Base-by-base conservation (phyloP, 768 basidiomycete species). In the Mycena rosella region DNA sequence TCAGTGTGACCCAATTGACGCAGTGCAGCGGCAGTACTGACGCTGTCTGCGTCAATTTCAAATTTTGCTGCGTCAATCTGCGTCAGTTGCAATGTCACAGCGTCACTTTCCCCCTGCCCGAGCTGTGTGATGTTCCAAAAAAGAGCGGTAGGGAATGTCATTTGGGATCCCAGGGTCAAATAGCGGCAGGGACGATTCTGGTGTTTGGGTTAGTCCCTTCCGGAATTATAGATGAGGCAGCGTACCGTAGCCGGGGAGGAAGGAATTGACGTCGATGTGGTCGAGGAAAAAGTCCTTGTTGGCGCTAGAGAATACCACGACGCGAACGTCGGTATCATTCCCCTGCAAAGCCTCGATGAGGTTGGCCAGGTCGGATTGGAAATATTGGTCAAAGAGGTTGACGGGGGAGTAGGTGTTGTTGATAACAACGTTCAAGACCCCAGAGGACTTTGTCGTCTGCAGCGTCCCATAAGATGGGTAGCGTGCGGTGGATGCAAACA, bases 41-140 rank as follows among this genome's bases (percentile, higher is more conserved):
- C n/a, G n/a, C n/a, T n/a, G n/a, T n/a, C n/a, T n/a, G n/a, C n/a
- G n/a, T n/a, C n/a, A n/a, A n/a, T n/a, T n/a, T n/a, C n/a, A n/a
- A n/a, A n/a, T n/a, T n/a, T n/a, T n/a, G n/a, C n/a, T n/a, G n/a
- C n/a, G n/a, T n/a, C n/a, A n/a, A n/a, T n/a, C n/a, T n/a, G n/a
- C n/a, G n/a, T n/a, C n/a, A n/a, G n/a, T n/a, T n/a, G n/a, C n/a
- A n/a, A n/a, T n/a, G n/a, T n/a, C n/a, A n/a, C n/a, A n/a, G n/a
- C n/a, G n/a, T n/a, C n/a, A n/a, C n/a, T n/a, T n/a, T n/a, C n/a
- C n/a, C n/a, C n/a, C n/a, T n/a, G n/a, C n/a, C n/a, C n/a, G n/a
- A n/a, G n/a, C n/a, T n/a, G n/a, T n/a, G n/a, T n/a, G n/a, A 63
- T 63, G 42, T 63, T 63, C 52, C 53, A 64, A 32, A 55, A 11